Percentiles rank a stretch among this genome's conserved stretches.
phyloP scores from a whole-genome alignment of 805 yeast species.

The Spathaspora passalidarum region DNA sequence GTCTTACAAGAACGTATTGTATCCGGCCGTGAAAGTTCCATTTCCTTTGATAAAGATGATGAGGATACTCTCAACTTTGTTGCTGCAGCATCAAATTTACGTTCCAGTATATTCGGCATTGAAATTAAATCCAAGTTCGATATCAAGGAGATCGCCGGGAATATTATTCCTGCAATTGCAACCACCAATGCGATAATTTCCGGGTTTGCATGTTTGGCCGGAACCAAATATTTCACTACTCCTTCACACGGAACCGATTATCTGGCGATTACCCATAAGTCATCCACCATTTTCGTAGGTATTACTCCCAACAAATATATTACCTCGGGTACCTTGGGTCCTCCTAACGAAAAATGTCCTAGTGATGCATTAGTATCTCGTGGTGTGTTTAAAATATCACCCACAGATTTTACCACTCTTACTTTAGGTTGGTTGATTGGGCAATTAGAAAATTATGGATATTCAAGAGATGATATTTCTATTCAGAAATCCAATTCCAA shows the following conservation, averaged over 20 bases:
- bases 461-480: constrained; percentile 50
- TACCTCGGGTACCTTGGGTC: constrained; percentile 56
- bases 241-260: constrained; percentile 23
- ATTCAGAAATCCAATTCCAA: constrained; percentile 56
- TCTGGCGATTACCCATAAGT: constrained; percentile 12
- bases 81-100: constrained; percentile 75
- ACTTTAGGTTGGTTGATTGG: constrained; percentile 53
- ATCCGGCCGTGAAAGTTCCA: constrained; percentile 26
- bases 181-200: constrained; percentile 96
- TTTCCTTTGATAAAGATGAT: constrained; percentile 92
- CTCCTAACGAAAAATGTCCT: constrained; percentile 70
- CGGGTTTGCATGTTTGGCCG: constrained; percentile 77
- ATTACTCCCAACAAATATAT: constrained; percentile 59
- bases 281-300: constrained; percentile 37
- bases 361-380: constrained; percentile 57
- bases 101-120: constrained; percentile 69
- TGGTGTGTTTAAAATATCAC: constrained; percentile 43
- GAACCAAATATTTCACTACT: constrained; percentile 49
- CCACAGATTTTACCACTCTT: constrained; percentile 19
- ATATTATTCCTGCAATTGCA: constrained; percentile 97
- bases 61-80: constrained; percentile 88
- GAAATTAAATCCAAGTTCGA: constrained; percentile 77
- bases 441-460: constrained; percentile 48
- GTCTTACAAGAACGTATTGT: constrained; percentile 49
- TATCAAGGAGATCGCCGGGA: constrained; percentile 93